Percentiles rank a stretch among this genome's conserved stretches.
Conservation (phyloP, 805 yeast species). For the Wickerhamiella domercqiae region DNA sequence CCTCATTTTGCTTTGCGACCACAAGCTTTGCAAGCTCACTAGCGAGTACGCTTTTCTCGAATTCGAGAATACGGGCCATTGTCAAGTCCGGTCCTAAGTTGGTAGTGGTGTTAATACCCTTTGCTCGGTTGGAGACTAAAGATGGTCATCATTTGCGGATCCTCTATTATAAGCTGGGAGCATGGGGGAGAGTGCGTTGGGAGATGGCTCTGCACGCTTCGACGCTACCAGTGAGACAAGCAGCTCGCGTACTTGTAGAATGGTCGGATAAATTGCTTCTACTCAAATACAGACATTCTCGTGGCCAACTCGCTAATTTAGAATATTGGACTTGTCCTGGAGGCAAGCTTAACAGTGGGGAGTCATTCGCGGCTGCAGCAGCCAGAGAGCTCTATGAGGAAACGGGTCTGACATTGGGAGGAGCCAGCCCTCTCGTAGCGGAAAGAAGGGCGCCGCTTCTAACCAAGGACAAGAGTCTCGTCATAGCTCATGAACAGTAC, state of each 20-base stretch:
- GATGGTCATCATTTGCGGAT: no score
- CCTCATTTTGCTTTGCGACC: constrained; percentile 44
- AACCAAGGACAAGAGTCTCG: constrained; percentile 7
- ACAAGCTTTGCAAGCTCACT: constrained; percentile 49
- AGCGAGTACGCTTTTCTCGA: constrained; percentile 47
- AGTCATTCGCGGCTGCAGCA: constrained; percentile 11
- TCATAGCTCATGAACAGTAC: constrained; percentile 13
- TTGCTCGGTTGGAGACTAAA: no score
- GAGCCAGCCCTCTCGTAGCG: constrained; percentile 7
- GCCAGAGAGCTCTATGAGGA: constrained; percentile 14
- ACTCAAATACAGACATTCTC: constrained; percentile 10
- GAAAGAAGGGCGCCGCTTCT: constrained; percentile 12
- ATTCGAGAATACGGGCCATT: constrained; percentile 12
- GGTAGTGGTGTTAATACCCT: neutral
- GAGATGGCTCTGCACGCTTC: constrained; percentile 1
- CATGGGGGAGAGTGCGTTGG: no score
- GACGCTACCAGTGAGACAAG: constrained; percentile 2
- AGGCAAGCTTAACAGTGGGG: constrained; percentile 7
- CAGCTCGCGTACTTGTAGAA: constrained; percentile 12
- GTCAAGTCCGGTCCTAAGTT: constrained; percentile 2
- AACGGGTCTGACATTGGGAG: constrained; percentile 9
- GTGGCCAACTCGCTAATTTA: neutral
- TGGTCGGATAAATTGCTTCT: constrained; percentile 8
- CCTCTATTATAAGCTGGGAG: no score
- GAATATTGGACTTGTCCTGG: constrained; percentile 13